A percentile compares a stretch with the other conserved stretches of the same genome.
These are phyloP conservation scores for Schoenoplectus tabernaemontani DNA, from an alignment of 202 grass and related monocot genomes.

Conservation along the genomic window DNA sequence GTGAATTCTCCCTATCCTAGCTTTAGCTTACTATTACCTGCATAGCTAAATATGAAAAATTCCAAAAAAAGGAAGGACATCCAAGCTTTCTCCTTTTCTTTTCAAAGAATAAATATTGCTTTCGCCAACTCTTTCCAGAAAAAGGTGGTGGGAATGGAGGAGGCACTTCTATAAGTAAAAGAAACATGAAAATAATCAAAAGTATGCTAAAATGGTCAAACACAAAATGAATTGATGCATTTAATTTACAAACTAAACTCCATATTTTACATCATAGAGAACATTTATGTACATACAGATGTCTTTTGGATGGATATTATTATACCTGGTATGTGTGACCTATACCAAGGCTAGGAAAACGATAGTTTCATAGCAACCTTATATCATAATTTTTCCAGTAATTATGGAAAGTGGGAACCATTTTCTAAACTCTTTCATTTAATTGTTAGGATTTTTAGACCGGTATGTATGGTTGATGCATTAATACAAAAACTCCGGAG, in stretches of 20 bases:
- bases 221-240: background rate
- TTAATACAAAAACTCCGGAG: background rate
- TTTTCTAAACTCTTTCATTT: background rate
- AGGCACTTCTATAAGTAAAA: slow-evolving; percentile 69
- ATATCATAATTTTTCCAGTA: background rate
- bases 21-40: slow-evolving; percentile 48
- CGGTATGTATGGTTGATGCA: background rate
- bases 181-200: slow-evolving; percentile 32
- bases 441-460: background rate
- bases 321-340: slow-evolving; percentile 1
- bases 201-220: slow-evolving; percentile 23
- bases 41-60: slow-evolving; percentile 53
- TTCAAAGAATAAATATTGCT: slow-evolving; percentile 51
- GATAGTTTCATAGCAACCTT: background rate
- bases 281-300: slow-evolving; percentile 12
- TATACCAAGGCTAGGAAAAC: background rate
- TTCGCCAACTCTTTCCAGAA: slow-evolving; percentile 45
- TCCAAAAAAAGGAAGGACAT: slow-evolving; percentile 85
- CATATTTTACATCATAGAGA: background rate
- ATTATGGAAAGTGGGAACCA: background rate
- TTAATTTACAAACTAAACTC: background rate
- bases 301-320: slow-evolving; percentile 12
- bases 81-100: slow-evolving; percentile 71
- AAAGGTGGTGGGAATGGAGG: slow-evolving; percentile 54
- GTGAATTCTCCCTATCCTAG: background rate